Evolutionary conservation across 805 yeast genomes (phyloP).

Genomic region (Lachancea nothofagi): DNA sequence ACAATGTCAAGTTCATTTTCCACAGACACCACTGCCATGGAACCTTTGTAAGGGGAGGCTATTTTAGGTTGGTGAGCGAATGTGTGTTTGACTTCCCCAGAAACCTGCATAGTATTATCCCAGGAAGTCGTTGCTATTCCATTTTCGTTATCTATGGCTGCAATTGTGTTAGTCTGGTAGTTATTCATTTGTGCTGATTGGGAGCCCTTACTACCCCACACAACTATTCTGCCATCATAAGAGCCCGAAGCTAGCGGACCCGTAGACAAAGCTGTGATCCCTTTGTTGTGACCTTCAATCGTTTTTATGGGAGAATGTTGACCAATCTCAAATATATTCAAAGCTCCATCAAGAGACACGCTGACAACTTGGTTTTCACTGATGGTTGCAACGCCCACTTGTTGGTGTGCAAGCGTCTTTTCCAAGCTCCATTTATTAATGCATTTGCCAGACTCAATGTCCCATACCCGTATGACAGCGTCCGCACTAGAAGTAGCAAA

Average conservation of each 20-base stretch:
- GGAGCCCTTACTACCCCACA: conserved; percentile 43
- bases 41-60: conserved; percentile 35
- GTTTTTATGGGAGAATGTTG: conserved; percentile 31
- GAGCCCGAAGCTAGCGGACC: conserved; percentile 54
- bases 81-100: conserved; percentile 19
- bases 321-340: conserved; percentile 51
- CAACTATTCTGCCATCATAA: conserved; percentile 68
- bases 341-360: conserved; percentile 63
- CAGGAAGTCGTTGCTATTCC: conserved; percentile 61
- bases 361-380: conserved; percentile 53
- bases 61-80: conserved; percentile 48
- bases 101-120: conserved; percentile 69
- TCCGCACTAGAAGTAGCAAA: conserved; percentile 87
- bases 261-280: conserved; percentile 56
- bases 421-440: conserved; percentile 48
- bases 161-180: conserved; percentile 63
- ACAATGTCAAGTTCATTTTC: conserved; percentile 35
- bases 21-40: conserved; percentile 42
- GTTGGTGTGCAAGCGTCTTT: conserved; percentile 54
- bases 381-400: conserved; percentile 66
- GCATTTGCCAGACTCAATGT: conserved; percentile 39
- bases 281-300: conserved; percentile 74
- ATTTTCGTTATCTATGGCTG: conserved; percentile 39
- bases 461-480: conserved; percentile 63
- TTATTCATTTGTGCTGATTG: conserved; percentile 36